Conservation (phyloP, 1,284 basidiomycete genomes). For the Melampsora occidentalis region DNA sequence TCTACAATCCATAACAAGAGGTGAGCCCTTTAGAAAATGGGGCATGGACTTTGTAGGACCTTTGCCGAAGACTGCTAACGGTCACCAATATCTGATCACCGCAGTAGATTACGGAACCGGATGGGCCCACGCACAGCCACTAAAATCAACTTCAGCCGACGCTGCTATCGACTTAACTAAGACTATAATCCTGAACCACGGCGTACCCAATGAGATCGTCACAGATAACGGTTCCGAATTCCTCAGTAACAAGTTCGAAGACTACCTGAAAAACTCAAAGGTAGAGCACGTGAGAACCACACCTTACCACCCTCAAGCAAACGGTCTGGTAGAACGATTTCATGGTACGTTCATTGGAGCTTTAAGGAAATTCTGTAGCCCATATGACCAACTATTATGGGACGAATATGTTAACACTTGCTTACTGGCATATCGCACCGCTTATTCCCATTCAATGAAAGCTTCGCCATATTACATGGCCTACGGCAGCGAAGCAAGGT, state of each 20-base stretch:
- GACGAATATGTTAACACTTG: too few species aligned
- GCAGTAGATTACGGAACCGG: conserved; percentile 25
- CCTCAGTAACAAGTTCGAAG: background rate
- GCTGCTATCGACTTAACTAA: conserved; percentile 6
- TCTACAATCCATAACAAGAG: background rate
- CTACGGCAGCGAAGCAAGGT: background rate
- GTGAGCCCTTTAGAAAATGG: background rate
- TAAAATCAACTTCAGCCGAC: background rate
- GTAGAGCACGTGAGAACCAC: conserved; percentile 1
- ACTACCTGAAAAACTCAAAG: background rate
- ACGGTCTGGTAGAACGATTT: conserved; percentile 22
- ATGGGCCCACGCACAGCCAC: conserved; percentile 14
- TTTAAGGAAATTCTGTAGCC: conserved; percentile 2
- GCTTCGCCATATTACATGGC: conserved; percentile 12
- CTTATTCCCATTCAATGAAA: background rate
- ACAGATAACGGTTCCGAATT: conserved; percentile 20
- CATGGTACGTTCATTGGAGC: conserved; percentile 9
- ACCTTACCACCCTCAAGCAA: conserved; percentile 26
- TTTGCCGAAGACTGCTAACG: background rate
- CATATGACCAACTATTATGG: conserved; percentile 12
- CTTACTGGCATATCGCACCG: conserved; percentile 11
- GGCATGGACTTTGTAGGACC: conserved; percentile 30
- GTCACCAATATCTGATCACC: conserved; percentile 20
- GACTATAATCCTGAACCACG: conserved; percentile 4
- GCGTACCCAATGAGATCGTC: conserved; percentile 8